Evolutionary conservation across 208 protist species (phyloP).

Genomic region (Trichomonas vaginalis): DNA sequence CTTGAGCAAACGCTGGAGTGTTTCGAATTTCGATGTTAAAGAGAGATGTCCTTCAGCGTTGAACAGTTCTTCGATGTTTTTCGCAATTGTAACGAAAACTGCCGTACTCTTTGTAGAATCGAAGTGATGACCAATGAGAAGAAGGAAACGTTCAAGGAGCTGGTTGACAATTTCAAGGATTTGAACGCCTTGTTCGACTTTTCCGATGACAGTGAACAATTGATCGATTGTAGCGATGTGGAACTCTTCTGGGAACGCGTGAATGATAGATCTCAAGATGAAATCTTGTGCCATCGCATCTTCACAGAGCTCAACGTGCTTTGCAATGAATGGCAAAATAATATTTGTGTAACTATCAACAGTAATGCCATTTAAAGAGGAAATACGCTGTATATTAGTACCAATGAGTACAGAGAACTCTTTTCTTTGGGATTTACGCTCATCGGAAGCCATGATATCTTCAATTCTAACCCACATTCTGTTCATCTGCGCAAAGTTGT

Average conservation of each 20-base stretch:
- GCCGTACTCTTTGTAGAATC: not conserved
- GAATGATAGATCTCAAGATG: not conserved
- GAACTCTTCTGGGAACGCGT: not conserved
- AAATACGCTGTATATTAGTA: not conserved
- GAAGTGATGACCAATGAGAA: not conserved
- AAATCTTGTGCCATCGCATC: not conserved
- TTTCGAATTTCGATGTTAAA: not conserved
- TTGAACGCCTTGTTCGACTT: not conserved
- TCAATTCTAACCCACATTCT: slow-evolving; percentile 4
- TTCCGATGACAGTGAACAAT: not conserved
- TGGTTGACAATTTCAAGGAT: not conserved
- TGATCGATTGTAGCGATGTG: not conserved
- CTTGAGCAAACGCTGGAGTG: not conserved
- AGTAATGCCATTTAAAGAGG: not conserved
- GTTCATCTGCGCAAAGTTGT: not conserved
- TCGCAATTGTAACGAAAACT: not conserved
- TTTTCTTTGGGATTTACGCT: not conserved
- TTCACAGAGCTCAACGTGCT: not conserved
- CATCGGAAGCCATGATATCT: not conserved
- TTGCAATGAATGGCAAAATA: not conserved
- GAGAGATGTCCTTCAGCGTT: not conserved
- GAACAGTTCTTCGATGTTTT: slow-evolving; percentile 3
- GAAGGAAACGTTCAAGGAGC: not conserved
- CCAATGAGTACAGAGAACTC: not conserved
- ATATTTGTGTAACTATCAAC: not conserved